Base-by-base conservation (phyloP, 2,329 filamentous ascomycete species). In the Aphanocladium album region DNA sequence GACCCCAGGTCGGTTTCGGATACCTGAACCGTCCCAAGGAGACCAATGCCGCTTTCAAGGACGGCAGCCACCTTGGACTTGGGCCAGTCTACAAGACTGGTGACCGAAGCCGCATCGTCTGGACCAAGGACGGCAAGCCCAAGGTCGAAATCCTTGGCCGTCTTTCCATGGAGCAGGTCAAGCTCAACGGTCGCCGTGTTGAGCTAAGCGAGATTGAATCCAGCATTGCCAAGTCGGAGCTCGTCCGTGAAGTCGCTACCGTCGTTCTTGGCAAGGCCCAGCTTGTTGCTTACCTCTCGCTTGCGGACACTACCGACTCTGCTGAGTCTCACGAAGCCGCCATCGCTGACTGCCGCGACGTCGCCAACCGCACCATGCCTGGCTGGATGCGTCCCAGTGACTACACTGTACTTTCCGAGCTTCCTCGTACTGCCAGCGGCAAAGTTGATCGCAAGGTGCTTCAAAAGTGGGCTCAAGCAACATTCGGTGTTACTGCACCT, bases 181-280 rank as follows among this genome's bases (percentile, higher is more conserved):
- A 61, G 59, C 59, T 61, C 59, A 61, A 61, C 35, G 59, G 59
- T 12, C 59, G 59, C 33, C 59, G 59, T 12, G 53, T 61, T 45
- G 59, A 61, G 52, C 45, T 61, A n/a, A 55, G 51, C 27, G 59
- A 61, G 25, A 61, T 61, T 4, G 59, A 61, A 50, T 60, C 57
- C 4, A 47, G 59, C 35, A 43, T 61, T 17, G 51, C 51, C 43
- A 50, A 51, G 43, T 57, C 59, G 17, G 59, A 61, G 59, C 35
- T 56, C 16, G 46, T 56, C 0, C 57, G 73, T 72, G 4, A 66
- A 67, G n/a, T 75, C 63, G 70, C 77, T 71, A 9, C 71, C 73
- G 0, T 79, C 80, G 1, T 83, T 79, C 62, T 86, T 80, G 72
- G 55, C 30, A 62, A 60, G 57, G 54, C 60, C 8, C 54, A 59